phyloP scores from a whole-genome alignment of 2,329 filamentous ascomycete genomes.

The Trematosphaeria pertusa region DNA sequence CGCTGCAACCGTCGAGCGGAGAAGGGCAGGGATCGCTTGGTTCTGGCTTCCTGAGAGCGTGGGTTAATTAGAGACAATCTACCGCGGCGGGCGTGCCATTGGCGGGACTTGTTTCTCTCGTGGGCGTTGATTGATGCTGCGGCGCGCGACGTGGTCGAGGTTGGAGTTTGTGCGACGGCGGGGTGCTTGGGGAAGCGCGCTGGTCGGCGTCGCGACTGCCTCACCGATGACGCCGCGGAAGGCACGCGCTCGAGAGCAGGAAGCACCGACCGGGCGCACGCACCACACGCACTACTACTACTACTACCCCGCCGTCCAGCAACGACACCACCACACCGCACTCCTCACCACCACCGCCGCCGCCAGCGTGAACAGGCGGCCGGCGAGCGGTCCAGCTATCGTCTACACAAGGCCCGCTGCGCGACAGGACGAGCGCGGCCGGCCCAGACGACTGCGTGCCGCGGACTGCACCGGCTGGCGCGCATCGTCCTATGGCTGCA shows the following conservation, averaged over 20 bases:
- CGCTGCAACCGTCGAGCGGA: constrained; percentile 6
- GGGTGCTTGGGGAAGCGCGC: not conserved
- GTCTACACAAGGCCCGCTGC: too few relatives aligned
- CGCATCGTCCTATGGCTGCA: not conserved
- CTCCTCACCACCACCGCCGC: not conserved
- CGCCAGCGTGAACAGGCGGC: too few relatives aligned
- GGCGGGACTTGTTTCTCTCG: too few relatives aligned
- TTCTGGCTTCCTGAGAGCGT: not conserved
- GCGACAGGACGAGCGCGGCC: constrained; percentile 1
- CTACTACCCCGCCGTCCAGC: too few relatives aligned
- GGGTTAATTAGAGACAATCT: constrained; percentile 24
- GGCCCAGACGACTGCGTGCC: not conserved
- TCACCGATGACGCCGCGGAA: constrained; percentile 12
- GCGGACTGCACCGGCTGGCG: not conserved
- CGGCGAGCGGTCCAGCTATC: too few relatives aligned
- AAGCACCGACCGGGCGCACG: constrained; percentile 1
- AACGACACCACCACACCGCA: constrained; percentile 3
- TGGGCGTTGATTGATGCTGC: constrained; percentile 14
- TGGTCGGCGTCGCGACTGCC: constrained; percentile 1
- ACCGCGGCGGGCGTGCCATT: constrained; percentile 8
- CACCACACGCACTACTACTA: too few relatives aligned
- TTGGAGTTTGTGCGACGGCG: not conserved
- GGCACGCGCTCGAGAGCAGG: constrained; percentile 10
- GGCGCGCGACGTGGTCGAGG: constrained; percentile 2
- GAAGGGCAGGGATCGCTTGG: not conserved